Evolutionary conservation across 129 eudicot species (phyloP).

Genomic region (Artemisia tridentata): DNA sequence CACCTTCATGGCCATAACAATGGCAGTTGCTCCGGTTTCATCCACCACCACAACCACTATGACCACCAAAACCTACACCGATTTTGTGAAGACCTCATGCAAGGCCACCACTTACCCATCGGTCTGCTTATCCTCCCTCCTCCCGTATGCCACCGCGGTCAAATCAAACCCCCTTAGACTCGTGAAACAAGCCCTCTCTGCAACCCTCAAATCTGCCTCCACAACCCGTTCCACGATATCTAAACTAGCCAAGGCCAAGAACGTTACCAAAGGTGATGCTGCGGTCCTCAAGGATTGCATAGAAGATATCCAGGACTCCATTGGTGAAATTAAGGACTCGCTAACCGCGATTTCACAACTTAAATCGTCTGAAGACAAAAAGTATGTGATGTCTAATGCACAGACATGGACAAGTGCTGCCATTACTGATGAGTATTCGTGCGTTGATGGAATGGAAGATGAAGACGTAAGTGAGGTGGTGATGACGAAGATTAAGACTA

Average conservation of each 20-base stretch:
- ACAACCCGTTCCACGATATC: conserved; percentile 35
- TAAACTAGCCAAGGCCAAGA: conserved; percentile 28
- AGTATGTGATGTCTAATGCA: conserved; percentile 49
- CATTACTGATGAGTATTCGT: conserved; percentile 61
- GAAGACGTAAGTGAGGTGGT: conserved; percentile 29
- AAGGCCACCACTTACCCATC: conserved; percentile 52
- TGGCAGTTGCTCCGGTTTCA: too few relatives aligned
- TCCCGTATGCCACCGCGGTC: conserved; percentile 51
- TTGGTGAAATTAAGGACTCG: conserved; percentile 42
- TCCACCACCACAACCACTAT: not conserved
- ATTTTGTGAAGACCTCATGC: conserved; percentile 50
- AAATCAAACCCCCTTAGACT: conserved; percentile 40
- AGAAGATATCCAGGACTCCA: conserved; percentile 46
- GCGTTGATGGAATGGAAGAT: conserved; percentile 49
- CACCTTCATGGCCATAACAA: not conserved
- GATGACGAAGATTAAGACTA: conserved; percentile 43
- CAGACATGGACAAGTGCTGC: conserved; percentile 81
- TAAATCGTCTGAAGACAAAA: conserved; percentile 19
- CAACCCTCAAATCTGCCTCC: conserved; percentile 41
- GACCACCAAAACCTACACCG: conserved; percentile 14
- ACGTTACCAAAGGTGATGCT: conserved; percentile 35
- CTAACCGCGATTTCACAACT: conserved; percentile 24
- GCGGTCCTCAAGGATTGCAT: conserved; percentile 49
- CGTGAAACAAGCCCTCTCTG: conserved; percentile 46
- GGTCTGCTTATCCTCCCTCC: conserved; percentile 47